Evolutionary conservation across 192 early-diverging fungal species (phyloP), one percentile per base, ranked within the genome.

Genomic region (Mortierella alpina): DNA sequence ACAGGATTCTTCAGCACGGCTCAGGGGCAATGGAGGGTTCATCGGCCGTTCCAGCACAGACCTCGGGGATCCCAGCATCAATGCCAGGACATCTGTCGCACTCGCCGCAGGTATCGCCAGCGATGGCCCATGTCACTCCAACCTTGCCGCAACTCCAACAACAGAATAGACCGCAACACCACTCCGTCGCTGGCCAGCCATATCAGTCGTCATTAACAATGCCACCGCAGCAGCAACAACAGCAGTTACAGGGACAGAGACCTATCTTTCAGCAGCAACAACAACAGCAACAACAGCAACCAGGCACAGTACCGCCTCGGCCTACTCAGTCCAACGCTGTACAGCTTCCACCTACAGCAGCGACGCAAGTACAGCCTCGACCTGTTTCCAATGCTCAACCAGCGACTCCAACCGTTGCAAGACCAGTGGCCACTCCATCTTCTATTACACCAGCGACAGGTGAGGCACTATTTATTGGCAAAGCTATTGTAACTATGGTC

Each of bases 251-350:
- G 18, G 15, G 23, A 17, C 5, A 44, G 8, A 45, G 10, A 53
- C 31, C 68, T 53, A 51, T 23, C 2, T 66, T 48, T 42, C 65
- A 74, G 15, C 72, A 67, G 22, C 72, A 74, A 15, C 66, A 55
- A 39, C 72, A 51, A 17, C 64, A 64, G 17, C 55, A 66, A 7
- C 72, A 68, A 20, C 66, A 47, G 52, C 68, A 61, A 17, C 31
- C 70, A 62, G 23, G 41, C 49, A 22, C 64, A 56, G 17, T 50
- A 60, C 11, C 51, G 51, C 59, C 68, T 42, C 48, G 68, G 42
- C 49, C 68, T 31, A 17, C 41, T 6, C 68, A 70, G 15, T 10
- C 59, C 11, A 70, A 70, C 12, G 50, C 50, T 45, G 68, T 61
- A 45, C 68, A 70, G 59, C 52, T 70, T 58, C 59, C 68, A 6